phyloP scores from a whole-genome alignment of 192 early-diverging fungal genomes.

The Linnemannia zychae region DNA sequence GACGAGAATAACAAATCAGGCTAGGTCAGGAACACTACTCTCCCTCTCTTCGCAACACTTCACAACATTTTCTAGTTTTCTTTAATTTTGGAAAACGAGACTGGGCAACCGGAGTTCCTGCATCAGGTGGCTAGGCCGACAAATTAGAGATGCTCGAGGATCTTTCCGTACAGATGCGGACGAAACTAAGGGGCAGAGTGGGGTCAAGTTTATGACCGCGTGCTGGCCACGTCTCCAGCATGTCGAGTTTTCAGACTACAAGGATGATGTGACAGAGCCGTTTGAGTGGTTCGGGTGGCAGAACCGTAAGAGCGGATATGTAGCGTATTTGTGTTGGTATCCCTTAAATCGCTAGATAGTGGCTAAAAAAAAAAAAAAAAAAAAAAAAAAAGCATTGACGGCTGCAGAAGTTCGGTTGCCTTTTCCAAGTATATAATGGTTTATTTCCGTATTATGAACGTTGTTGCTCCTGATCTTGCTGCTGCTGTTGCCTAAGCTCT shows the following conservation, averaged over 20 bases:
- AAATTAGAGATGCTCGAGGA: not conserved
- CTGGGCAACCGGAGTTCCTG: not conserved
- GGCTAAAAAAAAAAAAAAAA: too few relatives aligned
- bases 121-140: not conserved
- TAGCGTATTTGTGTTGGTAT: too few relatives aligned
- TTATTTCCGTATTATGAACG: not conserved
- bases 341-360: too few relatives aligned
- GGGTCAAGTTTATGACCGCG: not conserved
- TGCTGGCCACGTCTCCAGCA: too few relatives aligned
- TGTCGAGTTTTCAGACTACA: too few relatives aligned
- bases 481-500: constrained; percentile 20
- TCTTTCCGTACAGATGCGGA: not conserved
- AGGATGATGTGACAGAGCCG: too few relatives aligned
- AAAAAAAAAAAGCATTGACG: too few relatives aligned
- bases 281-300: too few relatives aligned
- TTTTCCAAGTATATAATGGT: too few relatives aligned
- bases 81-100: not conserved
- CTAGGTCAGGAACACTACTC: too few relatives aligned
- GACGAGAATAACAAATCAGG: not conserved
- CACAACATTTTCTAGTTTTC: not conserved
- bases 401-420: too few relatives aligned
- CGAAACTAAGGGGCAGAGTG: not conserved
- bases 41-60: not conserved
- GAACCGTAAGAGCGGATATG: too few relatives aligned
- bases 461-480: not conserved